Evolutionary conservation across 371 early-diverging fungal genomes (phyloP), one percentile per base, ranked within the genome.

Genomic region (Cokeromyces recurvatus): DNA sequence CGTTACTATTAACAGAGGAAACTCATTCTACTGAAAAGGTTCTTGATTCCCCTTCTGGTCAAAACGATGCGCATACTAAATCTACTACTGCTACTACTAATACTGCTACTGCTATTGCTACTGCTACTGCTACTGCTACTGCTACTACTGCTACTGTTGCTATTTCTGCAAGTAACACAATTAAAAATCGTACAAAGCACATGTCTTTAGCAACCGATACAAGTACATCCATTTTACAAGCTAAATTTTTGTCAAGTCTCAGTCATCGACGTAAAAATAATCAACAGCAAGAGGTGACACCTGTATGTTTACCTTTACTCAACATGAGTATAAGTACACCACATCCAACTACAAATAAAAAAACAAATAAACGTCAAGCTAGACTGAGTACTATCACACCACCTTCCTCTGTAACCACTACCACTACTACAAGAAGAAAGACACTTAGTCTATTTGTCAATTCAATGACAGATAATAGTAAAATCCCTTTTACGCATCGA

Each of bases 361-460:
- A 32, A 43, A 35, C 22, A 23, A 38, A 17, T 15, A 47, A 43
- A 19, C 53, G 44, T 12, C 32, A 36, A 51, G 38, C 38, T 41
- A 35, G 57, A 46, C 43, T 58, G 34, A 53, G 53, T 19, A 31
- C 51, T 35, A 16, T 25, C 46, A 32, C 38, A 27, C 46, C 51
- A 38, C 53, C 48, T 42, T 47, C 55, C 48, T 42, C 51, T 29
- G 37, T 40, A 48, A 40, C 44, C 54, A 38, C n/a, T n/a, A n/a
- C 35, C 48, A 14, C 43, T 31, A 74, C 74, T 32, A 75, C 76
- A 37, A 58, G 81, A 32, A 64, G 78, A 51, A 81, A 81, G 59
- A 76, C 81, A 0, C 49, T 78, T 3, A 76, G 77, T 46, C 53
- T 81, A 15, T 38, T 78, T 9, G 79, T 78, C 36, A 77, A 70